Evolutionary conservation across 108 stramenopile species (phyloP).

Genomic region (Nannochloropsis gaditana): DNA sequence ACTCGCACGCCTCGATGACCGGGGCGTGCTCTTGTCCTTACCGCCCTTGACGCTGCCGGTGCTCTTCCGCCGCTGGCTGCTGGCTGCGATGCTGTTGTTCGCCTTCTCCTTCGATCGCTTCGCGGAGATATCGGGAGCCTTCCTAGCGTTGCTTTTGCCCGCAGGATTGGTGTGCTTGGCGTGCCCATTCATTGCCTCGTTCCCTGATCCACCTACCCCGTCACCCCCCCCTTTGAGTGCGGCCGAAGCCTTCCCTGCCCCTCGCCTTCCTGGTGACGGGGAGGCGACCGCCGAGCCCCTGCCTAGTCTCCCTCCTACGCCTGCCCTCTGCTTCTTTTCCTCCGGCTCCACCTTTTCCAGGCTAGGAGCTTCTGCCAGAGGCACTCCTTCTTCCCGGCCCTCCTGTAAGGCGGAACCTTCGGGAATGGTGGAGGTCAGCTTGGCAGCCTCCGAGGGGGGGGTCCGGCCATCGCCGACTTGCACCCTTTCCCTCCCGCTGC

Average conservation of each 20-base stretch:
- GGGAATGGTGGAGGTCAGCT: too few relatives aligned
- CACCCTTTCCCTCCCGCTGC: too few relatives aligned
- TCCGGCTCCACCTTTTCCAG: neutral
- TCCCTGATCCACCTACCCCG: neutral
- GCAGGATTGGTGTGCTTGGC: neutral
- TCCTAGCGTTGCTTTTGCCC: too few relatives aligned
- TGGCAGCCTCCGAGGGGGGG: too few relatives aligned
- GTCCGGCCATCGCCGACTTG: too few relatives aligned
- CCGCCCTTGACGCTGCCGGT: neutral
- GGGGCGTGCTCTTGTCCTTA: neutral
- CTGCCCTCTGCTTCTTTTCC: neutral
- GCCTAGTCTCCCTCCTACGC: neutral
- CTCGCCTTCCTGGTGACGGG: too few relatives aligned
- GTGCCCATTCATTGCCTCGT: neutral
- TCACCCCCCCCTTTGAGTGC: too few relatives aligned
- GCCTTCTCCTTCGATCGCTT: neutral
- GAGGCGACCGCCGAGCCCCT: neutral
- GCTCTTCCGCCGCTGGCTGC: neutral
- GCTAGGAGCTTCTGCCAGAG: neutral
- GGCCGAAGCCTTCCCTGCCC: too few relatives aligned
- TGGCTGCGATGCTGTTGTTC: neutral
- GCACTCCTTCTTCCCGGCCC: too few relatives aligned
- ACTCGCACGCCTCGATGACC: neutral
- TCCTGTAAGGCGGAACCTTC: too few relatives aligned
- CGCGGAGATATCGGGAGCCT: too few relatives aligned